A percentile compares a stretch with the other conserved stretches of the same genome.
Conservation (phyloP, 768 basidiomycete species). For the Phanerochaete carnosa region DNA sequence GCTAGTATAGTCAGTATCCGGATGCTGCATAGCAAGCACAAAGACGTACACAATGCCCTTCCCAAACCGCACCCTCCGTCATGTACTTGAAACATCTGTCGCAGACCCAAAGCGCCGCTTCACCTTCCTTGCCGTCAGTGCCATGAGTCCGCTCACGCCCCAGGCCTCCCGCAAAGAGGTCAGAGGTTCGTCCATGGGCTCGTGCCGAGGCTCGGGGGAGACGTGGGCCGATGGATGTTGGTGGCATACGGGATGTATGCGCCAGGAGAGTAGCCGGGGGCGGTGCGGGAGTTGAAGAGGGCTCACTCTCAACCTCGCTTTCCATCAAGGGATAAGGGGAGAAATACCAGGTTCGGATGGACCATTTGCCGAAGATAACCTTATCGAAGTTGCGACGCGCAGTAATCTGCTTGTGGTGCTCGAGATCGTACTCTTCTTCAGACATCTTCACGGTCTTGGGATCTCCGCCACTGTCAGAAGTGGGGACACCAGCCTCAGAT, state of each 20-base stretch:
- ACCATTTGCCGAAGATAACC: slow-evolving; percentile 81
- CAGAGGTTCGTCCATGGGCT: slow-evolving; percentile 71
- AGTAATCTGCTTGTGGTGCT: slow-evolving; percentile 63
- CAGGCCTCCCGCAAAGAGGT: slow-evolving; percentile 64
- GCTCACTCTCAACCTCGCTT: slow-evolving; percentile 53
- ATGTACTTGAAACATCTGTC: slow-evolving; percentile 98
- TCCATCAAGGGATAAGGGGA: slow-evolving; percentile 87
- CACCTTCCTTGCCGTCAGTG: slow-evolving; percentile 41
- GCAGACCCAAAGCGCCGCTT: slow-evolving; percentile 74
- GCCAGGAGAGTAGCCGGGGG: not conserved
- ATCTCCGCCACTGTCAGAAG: slow-evolving; percentile 9
- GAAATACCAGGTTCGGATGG: slow-evolving; percentile 89
- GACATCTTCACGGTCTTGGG: slow-evolving; percentile 36
- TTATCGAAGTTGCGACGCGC: slow-evolving; percentile 82
- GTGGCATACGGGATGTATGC: slow-evolving; percentile 44
- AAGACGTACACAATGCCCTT: slow-evolving; percentile 58
- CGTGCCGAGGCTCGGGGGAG: slow-evolving; percentile 36
- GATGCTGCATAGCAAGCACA: not conserved
- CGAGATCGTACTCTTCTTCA: slow-evolving; percentile 68
- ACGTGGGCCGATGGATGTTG: slow-evolving; percentile 22
- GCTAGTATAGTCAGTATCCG: slow-evolving; percentile 38
- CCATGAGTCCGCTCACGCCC: slow-evolving; percentile 27
- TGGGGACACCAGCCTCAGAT: slow-evolving; percentile 6
- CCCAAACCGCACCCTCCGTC: slow-evolving; percentile 69
- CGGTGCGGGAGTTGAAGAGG: slow-evolving; percentile 18